Conservation (phyloP, 306 rosid genomes). For the Medicago arabica region DNA sequence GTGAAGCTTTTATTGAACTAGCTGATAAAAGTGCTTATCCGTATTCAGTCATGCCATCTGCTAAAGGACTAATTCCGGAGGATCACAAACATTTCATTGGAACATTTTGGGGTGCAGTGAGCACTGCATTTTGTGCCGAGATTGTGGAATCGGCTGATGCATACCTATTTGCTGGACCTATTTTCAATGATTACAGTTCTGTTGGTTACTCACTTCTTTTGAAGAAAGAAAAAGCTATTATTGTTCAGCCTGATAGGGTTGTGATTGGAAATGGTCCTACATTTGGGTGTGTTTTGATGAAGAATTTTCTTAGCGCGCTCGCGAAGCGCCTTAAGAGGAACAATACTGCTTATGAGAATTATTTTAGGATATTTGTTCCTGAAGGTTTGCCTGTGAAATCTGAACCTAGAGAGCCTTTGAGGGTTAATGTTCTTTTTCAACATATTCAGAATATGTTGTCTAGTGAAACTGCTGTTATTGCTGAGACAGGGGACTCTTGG, state of each 20-base stretch:
- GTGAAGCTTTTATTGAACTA: slow-evolving; percentile 51
- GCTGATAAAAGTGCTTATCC: slow-evolving; percentile 67
- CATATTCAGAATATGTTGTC: slow-evolving; percentile 63
- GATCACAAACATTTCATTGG: slow-evolving; percentile 67
- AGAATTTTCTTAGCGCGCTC: slow-evolving; percentile 60
- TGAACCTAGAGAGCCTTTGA: slow-evolving; percentile 58
- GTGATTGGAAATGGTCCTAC: slow-evolving; percentile 60
- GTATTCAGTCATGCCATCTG: slow-evolving; percentile 66
- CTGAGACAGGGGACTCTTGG: slow-evolving; percentile 81
- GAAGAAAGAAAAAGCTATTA: slow-evolving; percentile 68
- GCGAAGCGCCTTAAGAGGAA: slow-evolving; percentile 50
- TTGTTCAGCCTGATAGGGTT: slow-evolving; percentile 65
- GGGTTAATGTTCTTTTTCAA: slow-evolving; percentile 67
- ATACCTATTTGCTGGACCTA: slow-evolving; percentile 67
- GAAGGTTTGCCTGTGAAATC: slow-evolving; percentile 59
- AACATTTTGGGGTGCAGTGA: slow-evolving; percentile 75
- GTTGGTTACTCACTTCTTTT: slow-evolving; percentile 72
- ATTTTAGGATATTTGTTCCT: slow-evolving; percentile 66
- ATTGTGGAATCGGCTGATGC: slow-evolving; percentile 71
- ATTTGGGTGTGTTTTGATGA: slow-evolving; percentile 70
- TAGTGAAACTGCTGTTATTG: slow-evolving; percentile 63
- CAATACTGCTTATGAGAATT: slow-evolving; percentile 57
- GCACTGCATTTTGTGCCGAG: slow-evolving; percentile 69
- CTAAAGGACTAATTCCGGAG: slow-evolving; percentile 66
- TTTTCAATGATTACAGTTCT: slow-evolving; percentile 72